These are phyloP conservation scores for Hypoxylon perforatum DNA, from an alignment of 495 filamentous ascomycete genomes.

Conservation along the genomic window DNA sequence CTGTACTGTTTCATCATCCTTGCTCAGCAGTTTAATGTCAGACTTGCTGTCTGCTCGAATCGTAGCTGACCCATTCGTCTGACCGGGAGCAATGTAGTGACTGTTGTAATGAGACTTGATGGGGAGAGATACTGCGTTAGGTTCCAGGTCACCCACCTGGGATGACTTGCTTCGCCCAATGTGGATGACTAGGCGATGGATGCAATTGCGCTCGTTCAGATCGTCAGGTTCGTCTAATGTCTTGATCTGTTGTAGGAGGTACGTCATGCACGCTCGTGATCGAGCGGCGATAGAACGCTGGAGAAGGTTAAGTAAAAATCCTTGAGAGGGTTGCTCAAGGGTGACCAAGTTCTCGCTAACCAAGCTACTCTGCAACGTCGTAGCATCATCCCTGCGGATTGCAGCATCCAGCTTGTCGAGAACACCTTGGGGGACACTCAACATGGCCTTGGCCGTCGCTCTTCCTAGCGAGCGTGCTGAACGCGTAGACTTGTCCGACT, in stretches of 20 bases:
- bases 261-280: constrained; percentile 73
- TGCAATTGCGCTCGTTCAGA: constrained; percentile 91
- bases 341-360: constrained; percentile 63
- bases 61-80: constrained; percentile 67
- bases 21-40: constrained; percentile 68
- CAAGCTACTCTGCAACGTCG: constrained; percentile 68
- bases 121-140: constrained; percentile 55
- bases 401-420: constrained; percentile 82
- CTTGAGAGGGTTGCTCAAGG: constrained; percentile 65
- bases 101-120: constrained; percentile 72
- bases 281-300: constrained; percentile 83
- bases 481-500: constrained; percentile 64
- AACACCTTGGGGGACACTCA: constrained; percentile 73
- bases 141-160: constrained; percentile 61
- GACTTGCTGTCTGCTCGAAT: constrained; percentile 59
- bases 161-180: constrained; percentile 82
- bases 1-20: constrained; percentile 78
- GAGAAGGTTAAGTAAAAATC: constrained; percentile 79
- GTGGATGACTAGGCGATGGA: constrained; percentile 90
- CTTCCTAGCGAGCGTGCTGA: constrained; percentile 78
- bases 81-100: constrained; percentile 72
- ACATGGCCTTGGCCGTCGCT: constrained; percentile 72
- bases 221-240: constrained; percentile 87
- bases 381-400: constrained; percentile 77
- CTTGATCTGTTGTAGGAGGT: constrained; percentile 72